Base-by-base conservation (phyloP, 768 basidiomycete species). In the Jaapia argillacea region DNA sequence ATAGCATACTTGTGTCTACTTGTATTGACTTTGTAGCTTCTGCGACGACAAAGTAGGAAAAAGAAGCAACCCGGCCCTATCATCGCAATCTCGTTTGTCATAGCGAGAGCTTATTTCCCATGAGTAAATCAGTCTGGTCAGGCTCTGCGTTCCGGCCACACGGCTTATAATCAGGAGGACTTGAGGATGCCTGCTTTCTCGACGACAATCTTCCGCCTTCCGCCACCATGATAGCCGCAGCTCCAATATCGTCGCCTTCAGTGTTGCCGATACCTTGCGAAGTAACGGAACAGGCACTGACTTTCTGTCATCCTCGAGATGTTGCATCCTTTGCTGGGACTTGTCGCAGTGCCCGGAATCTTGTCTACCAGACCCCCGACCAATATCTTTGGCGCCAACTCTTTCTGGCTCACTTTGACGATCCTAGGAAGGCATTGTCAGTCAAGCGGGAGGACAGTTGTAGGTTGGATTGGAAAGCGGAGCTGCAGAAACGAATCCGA, bases 311-410 rank as follows among this genome's bases (percentile, higher is more conserved):
- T 49, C 75, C 77, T 33, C 60, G 60, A 49, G 79, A 81, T 44
- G 69, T 85, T 36, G 65, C 75, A n/a, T 55, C 67, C 22, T 79
- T 84, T 54, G 64, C 79, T 12, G 64, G 65, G 54, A 74, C 78
- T 37, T 81, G 75, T 53, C 64, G 64, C 18, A 51, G 60, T 5
- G 71, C 77, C 13, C 63, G 62, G 50, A 51, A 54, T 31, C 59
- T 83, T 37, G 68, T 83, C 36, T 74, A 77, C 52, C 55, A 62
- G 18, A 47, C 65, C 24, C 46, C 62, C 23, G 77, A 81, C 59
- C 70, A 72, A 38, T 74, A 75, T 54, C 68, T 88, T 31, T 88
- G 83, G 83, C 75, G 78, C 42, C 64, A 72, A 42, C 64, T 85
- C 41, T 85, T 80, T 58, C 70, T 81, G 28, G 44, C 46, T 5